Conservation (phyloP, 495 filamentous ascomycete genomes). For the Bombardia bombarda region DNA sequence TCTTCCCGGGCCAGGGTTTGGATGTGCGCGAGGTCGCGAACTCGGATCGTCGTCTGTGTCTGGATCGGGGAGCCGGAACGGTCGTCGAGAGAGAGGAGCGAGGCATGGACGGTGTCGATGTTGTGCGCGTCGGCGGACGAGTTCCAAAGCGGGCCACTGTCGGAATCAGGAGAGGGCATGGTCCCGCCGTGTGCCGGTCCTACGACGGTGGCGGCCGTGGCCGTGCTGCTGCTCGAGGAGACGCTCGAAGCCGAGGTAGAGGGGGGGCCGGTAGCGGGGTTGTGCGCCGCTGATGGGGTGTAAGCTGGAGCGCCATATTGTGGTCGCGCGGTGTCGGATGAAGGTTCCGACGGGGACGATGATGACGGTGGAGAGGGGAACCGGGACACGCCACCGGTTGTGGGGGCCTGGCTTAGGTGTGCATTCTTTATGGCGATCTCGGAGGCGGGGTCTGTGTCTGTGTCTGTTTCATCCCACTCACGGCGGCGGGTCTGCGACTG, state of each 20-base stretch:
- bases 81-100: constrained; percentile 6
- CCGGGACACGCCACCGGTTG: constrained; percentile 28
- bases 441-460: constrained; percentile 1
- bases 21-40: constrained; percentile 81
- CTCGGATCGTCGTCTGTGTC: constrained; percentile 49
- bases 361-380: constrained; percentile 43
- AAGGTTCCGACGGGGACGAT: constrained; percentile 33
- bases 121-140: constrained; percentile 6
- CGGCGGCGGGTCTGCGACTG: constrained; percentile 5
- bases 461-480: constrained; percentile 11
- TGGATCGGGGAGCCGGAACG: constrained; percentile 10
- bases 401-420: constrained; percentile 13
- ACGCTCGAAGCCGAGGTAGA: constrained; percentile 37
- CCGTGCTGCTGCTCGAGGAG: constrained; percentile 21
- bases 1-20: constrained; percentile 79
- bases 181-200: constrained; percentile 17
- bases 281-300: constrained; percentile 9
- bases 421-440: constrained; percentile 3
- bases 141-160: constrained; percentile 16
- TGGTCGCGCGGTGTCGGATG: constrained; percentile 25
- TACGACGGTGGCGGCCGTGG: constrained; percentile 24
- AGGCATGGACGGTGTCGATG: constrained; percentile 12
- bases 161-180: constrained; percentile 58
- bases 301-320: constrained; percentile 30
- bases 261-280: constrained; percentile 24